Percentiles rank a stretch among this genome's conserved stretches.
Evolutionary conservation across 805 yeast genomes (phyloP).

Genomic region (Metschnikowia dekortorum): DNA sequence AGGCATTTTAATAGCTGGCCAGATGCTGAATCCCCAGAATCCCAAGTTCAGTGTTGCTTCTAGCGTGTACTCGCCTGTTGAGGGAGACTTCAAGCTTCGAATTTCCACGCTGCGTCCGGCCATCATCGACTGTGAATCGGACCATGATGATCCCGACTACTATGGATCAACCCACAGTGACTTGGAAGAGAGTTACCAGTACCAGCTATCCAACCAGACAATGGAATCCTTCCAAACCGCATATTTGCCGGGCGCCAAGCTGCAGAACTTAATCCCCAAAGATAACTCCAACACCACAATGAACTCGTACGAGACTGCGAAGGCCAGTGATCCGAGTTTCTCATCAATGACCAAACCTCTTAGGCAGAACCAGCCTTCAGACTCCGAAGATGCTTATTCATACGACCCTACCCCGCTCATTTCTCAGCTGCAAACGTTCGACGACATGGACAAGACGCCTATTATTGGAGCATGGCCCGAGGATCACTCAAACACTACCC

Average conservation of each 20-base stretch:
- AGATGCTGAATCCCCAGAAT: not conserved
- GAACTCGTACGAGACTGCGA: conserved; percentile 26
- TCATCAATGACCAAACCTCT: conserved; percentile 32
- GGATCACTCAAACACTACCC: not conserved
- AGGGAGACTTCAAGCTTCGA: conserved; percentile 16
- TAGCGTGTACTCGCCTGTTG: conserved; percentile 28
- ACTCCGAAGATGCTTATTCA: conserved; percentile 22
- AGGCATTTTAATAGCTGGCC: not conserved
- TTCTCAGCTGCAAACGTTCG: conserved; percentile 6
- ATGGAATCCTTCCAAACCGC: not conserved
- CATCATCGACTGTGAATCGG: conserved; percentile 17
- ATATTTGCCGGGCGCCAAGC: not conserved
- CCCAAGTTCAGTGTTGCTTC: conserved; percentile 27
- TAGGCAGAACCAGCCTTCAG: conserved; percentile 20
- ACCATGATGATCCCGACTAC: conserved; percentile 9
- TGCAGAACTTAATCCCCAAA: not conserved
- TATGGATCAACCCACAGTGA: conserved; percentile 2
- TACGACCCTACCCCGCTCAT: conserved; percentile 34
- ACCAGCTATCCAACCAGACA: not conserved
- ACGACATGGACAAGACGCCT: conserved; percentile 30
- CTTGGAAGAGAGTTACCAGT: not conserved
- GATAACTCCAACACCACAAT: conserved; percentile 22
- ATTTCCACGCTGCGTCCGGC: conserved; percentile 8
- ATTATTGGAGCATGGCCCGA: conserved; percentile 14
- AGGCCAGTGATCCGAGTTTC: conserved; percentile 25